Evolutionary conservation across 371 early-diverging fungal species (phyloP).

Genomic region (Mortierella polycephala): DNA sequence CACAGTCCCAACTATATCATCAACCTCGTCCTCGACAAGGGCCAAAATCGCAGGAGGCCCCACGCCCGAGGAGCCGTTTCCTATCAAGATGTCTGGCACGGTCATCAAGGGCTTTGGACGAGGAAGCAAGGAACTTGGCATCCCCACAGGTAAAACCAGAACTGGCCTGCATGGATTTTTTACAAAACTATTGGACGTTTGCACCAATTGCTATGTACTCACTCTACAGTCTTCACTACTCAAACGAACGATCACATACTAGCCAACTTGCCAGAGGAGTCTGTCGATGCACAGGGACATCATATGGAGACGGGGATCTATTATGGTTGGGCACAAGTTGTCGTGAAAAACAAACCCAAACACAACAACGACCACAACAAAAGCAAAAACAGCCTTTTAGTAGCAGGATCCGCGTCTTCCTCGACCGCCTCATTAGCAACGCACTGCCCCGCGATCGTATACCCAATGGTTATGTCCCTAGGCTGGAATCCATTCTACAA

Average conservation of each 20-base stretch:
- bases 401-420: conserved; percentile 10
- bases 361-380: neutral
- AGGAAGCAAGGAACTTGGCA: conserved; percentile 95
- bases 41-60: conserved; percentile 71
- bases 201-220: neutral
- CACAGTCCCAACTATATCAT: neutral
- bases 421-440: conserved; percentile 40
- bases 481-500: conserved; percentile 99
- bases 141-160: conserved; percentile 96
- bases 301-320: conserved; percentile 89
- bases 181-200: no score
- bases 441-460: conserved; percentile 59
- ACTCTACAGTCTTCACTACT: neutral
- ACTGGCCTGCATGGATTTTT: no score
- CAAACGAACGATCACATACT: conserved; percentile 1
- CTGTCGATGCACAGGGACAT: conserved; percentile 71
- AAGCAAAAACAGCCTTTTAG: conserved; percentile 5
- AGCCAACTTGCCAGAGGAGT: conserved; percentile 92
- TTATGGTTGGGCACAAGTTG: conserved; percentile 93
- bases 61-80: conserved; percentile 69
- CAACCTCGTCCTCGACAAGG: conserved; percentile 48
- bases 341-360: conserved; percentile 33
- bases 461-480: conserved; percentile 97
- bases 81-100: conserved; percentile 76
- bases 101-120: conserved; percentile 95